These are phyloP conservation scores for Solanum pimpinellifolium DNA, from an alignment of 257 asterid species.

Conservation along the genomic window DNA sequence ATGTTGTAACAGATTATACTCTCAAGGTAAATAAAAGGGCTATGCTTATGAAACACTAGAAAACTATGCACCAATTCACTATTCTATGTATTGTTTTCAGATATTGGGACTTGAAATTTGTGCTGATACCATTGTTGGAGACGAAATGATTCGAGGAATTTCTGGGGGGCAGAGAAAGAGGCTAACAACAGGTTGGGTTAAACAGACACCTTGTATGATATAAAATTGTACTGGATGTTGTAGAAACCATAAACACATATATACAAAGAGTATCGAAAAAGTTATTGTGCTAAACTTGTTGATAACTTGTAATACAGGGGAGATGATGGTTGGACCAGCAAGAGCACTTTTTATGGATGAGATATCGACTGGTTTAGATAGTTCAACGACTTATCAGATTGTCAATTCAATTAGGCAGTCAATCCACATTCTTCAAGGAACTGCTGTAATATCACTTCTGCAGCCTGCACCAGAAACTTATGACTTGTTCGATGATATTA, in stretches of 20 bases:
- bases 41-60: neutral
- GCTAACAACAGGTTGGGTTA: constrained; percentile 64
- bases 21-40: constrained; percentile 41
- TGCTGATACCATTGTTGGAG: constrained; percentile 82
- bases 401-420: constrained; percentile 68
- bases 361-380: constrained; percentile 89
- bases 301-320: constrained; percentile 34
- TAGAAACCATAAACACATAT: neutral
- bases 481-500: constrained; percentile 68
- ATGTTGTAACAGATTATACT: constrained; percentile 69
- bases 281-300: neutral
- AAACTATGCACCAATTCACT: neutral
- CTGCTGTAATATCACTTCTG: constrained; percentile 71
- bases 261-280: neutral
- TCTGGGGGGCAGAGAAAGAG: constrained; percentile 90
- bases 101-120: constrained; percentile 79
- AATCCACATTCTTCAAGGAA: constrained; percentile 74
- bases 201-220: neutral
- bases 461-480: constrained; percentile 94
- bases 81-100: constrained; percentile 16
- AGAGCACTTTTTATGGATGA: constrained; percentile 90
- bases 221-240: neutral
- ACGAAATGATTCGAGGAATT: constrained; percentile 77
- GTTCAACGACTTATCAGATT: constrained; percentile 79
- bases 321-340: constrained; percentile 88